Base-by-base conservation (phyloP, 116 monocot species). In the Trichopus zeylanicus region DNA sequence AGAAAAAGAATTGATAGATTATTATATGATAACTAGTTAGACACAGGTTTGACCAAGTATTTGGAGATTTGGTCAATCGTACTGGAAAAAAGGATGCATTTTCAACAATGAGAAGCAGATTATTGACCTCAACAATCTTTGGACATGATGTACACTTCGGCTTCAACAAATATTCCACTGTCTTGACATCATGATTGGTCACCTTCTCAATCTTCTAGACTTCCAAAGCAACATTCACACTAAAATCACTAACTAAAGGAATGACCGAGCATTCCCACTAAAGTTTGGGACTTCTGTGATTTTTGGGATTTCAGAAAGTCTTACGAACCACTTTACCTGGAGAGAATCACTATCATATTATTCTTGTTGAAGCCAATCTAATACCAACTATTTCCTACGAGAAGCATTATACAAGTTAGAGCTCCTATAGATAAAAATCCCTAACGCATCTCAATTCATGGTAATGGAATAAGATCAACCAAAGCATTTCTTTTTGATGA, bases 121-220 rank as follows among this genome's bases (percentile, higher is more conserved):
- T 25, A 47, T 67, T 49, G 47, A 90, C 91, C 79, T 97, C 67
- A 42, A 72, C 63, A 66, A 97, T 67, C 73, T 97, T 91, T 48
- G 81, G 60, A 64, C 67, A 76, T 20, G 56, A 46, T 64, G 68
- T 70, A 49, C 91, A 97, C 71, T 73, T 91, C 59, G 87, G 64
- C 60, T 97, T 97, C 60, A 91, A 46, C 47, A 87, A 91, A 69
- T 97, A 97, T 24, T 91, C 91, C 23, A 91, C 80, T 5, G 84
- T 91, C 55, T 97, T 87, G 27, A 87, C 97, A 78, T 97, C 91
- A 71, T 97, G 91, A 56, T 91, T 91, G 18, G 91, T 97, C 63
- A 82, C 70, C n/a, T 69, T 82, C 68, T 85, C 87, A 51, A 97
- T 82, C 30, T 82, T 80, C 64, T 91, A 91, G 25, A 97, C 91